These are phyloP conservation scores for Tricholoma sp. DNA, from an alignment of 768 basidiomycete species.

Conservation along the genomic window DNA sequence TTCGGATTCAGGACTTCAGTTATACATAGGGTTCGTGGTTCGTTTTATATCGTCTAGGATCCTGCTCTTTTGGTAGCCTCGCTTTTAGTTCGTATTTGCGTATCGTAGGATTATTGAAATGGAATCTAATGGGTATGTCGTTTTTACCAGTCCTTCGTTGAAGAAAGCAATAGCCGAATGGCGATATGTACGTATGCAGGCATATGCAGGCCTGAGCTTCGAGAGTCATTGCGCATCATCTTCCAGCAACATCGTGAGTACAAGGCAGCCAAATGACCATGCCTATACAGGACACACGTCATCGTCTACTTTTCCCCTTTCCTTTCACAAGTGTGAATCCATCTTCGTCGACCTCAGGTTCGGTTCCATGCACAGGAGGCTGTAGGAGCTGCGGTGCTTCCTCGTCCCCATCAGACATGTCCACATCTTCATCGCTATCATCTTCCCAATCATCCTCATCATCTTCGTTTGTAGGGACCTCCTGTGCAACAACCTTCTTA, in stretches of 20 bases:
- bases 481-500: constrained; percentile 48
- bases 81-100: not conserved
- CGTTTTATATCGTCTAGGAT: too few relatives aligned
- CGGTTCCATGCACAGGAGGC: constrained; percentile 33
- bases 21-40: not conserved
- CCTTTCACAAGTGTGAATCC: constrained; percentile 81
- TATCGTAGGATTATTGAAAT: not conserved
- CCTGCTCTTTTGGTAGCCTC: not conserved
- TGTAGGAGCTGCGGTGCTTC: constrained; percentile 55
- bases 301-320: constrained; percentile 49
- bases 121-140: not conserved
- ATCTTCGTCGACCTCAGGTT: constrained; percentile 84
- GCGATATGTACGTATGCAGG: not conserved
- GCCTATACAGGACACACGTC: constrained; percentile 6
- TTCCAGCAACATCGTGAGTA: not conserved
- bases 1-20: not conserved
- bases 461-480: constrained; percentile 35
- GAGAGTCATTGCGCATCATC: not conserved
- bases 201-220: too few relatives aligned
- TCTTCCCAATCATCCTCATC: constrained; percentile 39
- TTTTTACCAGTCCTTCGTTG: too few relatives aligned
- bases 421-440: constrained; percentile 27
- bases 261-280: not conserved
- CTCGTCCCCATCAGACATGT: constrained; percentile 44
- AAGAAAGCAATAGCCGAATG: not conserved